Conservation (phyloP, 2,329 filamentous ascomycete species). For the Orbilia oligospora region DNA sequence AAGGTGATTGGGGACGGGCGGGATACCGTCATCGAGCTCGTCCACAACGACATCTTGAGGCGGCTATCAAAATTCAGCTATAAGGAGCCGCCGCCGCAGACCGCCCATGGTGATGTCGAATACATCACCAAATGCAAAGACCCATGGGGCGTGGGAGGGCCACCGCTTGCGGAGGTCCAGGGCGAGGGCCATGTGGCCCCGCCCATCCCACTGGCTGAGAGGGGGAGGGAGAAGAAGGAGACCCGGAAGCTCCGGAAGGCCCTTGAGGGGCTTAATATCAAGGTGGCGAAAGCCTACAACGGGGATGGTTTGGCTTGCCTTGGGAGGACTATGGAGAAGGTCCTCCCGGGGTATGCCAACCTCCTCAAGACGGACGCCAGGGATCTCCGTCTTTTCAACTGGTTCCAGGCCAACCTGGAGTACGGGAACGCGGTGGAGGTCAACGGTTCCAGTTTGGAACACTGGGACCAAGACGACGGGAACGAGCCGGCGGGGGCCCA, state of each 20-base stretch:
- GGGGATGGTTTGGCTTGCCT: slow-evolving; percentile 78
- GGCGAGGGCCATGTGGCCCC: slow-evolving; percentile 47
- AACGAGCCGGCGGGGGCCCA: slow-evolving; percentile 98
- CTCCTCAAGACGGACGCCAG: slow-evolving; percentile 86
- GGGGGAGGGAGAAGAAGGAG: neutral
- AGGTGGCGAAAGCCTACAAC: slow-evolving; percentile 77
- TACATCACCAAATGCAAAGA: slow-evolving; percentile 88
- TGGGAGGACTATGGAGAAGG: slow-evolving; percentile 90
- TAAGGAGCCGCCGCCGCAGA: slow-evolving; percentile 78
- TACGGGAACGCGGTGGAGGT: slow-evolving; percentile 96
- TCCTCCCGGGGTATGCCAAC: slow-evolving; percentile 87
- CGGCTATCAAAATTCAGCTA: slow-evolving; percentile 91
- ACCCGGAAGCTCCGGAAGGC: neutral
- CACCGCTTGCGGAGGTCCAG: slow-evolving; percentile 74
- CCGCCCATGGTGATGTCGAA: slow-evolving; percentile 85
- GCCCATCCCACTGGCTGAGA: slow-evolving; percentile 4
- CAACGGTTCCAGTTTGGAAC: slow-evolving; percentile 85
- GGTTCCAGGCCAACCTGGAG: slow-evolving; percentile 98
- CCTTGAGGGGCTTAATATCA: slow-evolving; percentile 68
- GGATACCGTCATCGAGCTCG: slow-evolving; percentile 86
- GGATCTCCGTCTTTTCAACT: slow-evolving; percentile 92
- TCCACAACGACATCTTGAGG: slow-evolving; percentile 96
- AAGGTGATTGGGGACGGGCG: slow-evolving; percentile 81
- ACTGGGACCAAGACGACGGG: slow-evolving; percentile 97
- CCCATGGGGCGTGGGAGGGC: slow-evolving; percentile 77